Evolutionary conservation across 1,284 basidiomycete species (phyloP).

Genomic region (Leccinum angustisporum): DNA sequence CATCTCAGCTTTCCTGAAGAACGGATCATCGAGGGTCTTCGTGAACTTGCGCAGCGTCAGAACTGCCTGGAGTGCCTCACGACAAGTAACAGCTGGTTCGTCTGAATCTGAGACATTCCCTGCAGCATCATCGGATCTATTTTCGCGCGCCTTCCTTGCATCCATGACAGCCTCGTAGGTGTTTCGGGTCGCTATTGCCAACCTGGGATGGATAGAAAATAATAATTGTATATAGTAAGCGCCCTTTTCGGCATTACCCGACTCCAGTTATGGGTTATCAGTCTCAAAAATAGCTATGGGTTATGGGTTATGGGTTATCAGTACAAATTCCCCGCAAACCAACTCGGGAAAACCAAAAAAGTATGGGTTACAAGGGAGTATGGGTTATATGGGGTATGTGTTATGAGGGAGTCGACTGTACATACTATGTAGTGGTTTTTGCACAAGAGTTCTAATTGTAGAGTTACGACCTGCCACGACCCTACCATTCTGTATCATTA

Average conservation of each 20-base stretch:
- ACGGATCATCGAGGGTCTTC: not conserved
- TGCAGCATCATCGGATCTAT: not conserved
- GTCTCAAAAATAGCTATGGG: not conserved
- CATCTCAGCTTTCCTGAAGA: not conserved
- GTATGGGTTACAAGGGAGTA: not conserved
- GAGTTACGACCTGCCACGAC: no score
- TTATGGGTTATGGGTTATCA: not conserved
- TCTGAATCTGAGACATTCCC: not conserved
- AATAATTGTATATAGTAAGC: not conserved
- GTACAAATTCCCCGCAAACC: not conserved
- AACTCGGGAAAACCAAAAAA: not conserved
- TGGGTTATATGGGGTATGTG: not conserved
- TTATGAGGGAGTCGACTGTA: not conserved
- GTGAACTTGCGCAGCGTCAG: not conserved
- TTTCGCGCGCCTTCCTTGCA: not conserved
- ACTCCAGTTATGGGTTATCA: not conserved
- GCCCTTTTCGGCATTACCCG: not conserved
- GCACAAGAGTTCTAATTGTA: no score
- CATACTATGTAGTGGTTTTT: no score
- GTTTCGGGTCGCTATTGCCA: not conserved
- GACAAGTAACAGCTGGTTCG: not conserved
- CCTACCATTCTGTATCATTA: no score
- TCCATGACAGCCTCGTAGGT: not conserved
- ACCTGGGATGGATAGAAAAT: not conserved
- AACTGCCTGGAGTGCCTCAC: not conserved